These are phyloP conservation scores for Coemansia sp. DNA, from an alignment of 192 early-diverging fungal genomes.

Conservation along the genomic window DNA sequence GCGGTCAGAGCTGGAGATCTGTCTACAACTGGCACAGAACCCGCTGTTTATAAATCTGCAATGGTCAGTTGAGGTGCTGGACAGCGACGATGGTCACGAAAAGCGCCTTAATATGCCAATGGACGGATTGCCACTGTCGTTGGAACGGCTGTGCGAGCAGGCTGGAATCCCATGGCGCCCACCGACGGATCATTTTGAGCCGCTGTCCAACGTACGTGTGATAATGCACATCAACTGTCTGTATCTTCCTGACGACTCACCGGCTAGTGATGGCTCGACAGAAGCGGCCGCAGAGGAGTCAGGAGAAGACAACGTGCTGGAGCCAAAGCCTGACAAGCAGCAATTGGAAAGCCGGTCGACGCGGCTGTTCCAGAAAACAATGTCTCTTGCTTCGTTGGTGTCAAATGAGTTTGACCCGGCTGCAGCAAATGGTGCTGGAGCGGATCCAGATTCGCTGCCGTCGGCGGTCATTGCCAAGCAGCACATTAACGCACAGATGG, in stretches of 20 bases:
- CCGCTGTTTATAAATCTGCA: constrained; percentile 50
- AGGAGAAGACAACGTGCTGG: constrained; percentile 17
- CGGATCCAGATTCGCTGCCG: constrained; percentile 20
- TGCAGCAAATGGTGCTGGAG: constrained; percentile 1
- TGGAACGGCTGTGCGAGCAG: constrained; percentile 48
- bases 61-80: constrained; percentile 47
- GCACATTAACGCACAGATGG: constrained; percentile 42
- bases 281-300: background rate
- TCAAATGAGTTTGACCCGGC: constrained; percentile 24
- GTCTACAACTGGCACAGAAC: constrained; percentile 47
- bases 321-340: constrained; percentile 33
- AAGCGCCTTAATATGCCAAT: constrained; percentile 48
- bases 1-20: constrained; percentile 41
- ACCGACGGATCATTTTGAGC: constrained; percentile 52
- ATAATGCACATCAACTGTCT: constrained; percentile 52
- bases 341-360: constrained; percentile 32
- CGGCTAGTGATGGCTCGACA: background rate
- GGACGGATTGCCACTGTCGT: constrained; percentile 41
- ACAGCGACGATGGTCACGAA: constrained; percentile 24
- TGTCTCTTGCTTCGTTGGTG: constrained; percentile 47
- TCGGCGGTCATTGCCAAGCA: constrained; percentile 41
- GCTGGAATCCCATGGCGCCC: constrained; percentile 44
- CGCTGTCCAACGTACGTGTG: constrained; percentile 41
- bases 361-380: constrained; percentile 49
- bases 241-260: constrained; percentile 34